Base-by-base conservation (phyloP, 108 stramenopile genomes). In the Pseudonitzschia multistriata region DNA sequence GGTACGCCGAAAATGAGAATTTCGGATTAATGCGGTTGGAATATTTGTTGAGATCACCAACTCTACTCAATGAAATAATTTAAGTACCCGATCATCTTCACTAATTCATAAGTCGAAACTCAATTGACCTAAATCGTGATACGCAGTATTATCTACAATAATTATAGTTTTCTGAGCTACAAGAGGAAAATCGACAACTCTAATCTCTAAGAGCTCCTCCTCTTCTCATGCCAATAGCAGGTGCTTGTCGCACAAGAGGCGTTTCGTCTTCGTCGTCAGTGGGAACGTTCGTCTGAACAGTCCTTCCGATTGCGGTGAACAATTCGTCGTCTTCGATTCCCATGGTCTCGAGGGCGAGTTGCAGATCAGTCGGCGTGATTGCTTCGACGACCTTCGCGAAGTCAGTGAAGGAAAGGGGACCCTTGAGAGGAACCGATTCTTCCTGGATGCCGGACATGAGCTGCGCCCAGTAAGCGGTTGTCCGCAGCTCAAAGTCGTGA, bases 371-470 rank as follows among this genome's bases (percentile, higher is more conserved):
- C 4, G 88, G 76, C 14, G 95, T 96, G 73, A 97, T 89, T 29
- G 86, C 79, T 70, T 95, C 87, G 39, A 96, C 92, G 6, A 97
- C 87, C n/a, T 92, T 83, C 57, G 83, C 66, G 74, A 90, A 97
- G 65, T 97, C 94, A 5, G 90, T 92, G 24, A 98, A 85, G 39
- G 90, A 88, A 35, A 88, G 83, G 8, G 96, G 92, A 33, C 94
- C 92, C 81, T 97, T 98, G 7, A 91, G 77, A 30, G 96, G 94
- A 65, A 96, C 73, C 10, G 88, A 86, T 70, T 97, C 98, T 67
- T 96, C 80, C 79, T 97, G 96, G 29, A 96, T 79, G 22, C 98
- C 98, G 60, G 89, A 86, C 94, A 98, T 90, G 63, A 94, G 76
- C 40, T 95, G 92, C 1, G 89, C 77, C 97, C 96, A 97, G 68